These are phyloP conservation scores for Aspergillus quadricinctus DNA, from an alignment of 2,329 filamentous ascomycete species.

Conservation along the genomic window DNA sequence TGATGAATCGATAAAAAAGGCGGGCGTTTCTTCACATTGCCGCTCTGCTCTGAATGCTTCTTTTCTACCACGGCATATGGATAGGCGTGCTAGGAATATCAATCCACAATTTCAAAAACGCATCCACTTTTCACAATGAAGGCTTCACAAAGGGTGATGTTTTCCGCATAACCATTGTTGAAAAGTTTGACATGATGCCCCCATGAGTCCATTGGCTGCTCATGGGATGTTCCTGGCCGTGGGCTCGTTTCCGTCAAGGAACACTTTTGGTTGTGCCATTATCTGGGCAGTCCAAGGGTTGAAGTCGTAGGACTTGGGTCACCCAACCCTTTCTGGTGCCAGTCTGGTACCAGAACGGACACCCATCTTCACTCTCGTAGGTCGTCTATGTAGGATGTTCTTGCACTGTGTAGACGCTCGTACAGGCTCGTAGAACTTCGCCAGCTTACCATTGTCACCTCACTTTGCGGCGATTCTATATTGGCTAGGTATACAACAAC, in stretches of 20 bases:
- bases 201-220: not conserved
- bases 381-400: not conserved
- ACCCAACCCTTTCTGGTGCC: conserved; percentile 15
- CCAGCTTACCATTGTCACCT: not conserved
- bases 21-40: conserved; percentile 16
- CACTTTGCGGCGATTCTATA: not conserved
- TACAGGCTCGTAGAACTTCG: not conserved
- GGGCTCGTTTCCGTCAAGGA: not conserved
- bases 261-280: not conserved
- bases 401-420: not conserved
- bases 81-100: conserved; percentile 40
- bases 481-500: not conserved
- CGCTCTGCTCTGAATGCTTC: conserved; percentile 26
- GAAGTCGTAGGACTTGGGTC: conserved; percentile 9
- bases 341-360: conserved; percentile 18
- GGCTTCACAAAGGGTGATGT: conserved; percentile 54
- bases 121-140: conserved; percentile 53
- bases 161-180: conserved; percentile 56
- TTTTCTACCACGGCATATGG: conserved; percentile 35
- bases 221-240: not conserved
- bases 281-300: not conserved
- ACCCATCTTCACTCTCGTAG: not conserved
- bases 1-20: conserved; percentile 30
- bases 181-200: conserved; percentile 29
- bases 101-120: conserved; percentile 28